A percentile compares a stretch with the other conserved stretches of the same genome.
phyloP scores from a whole-genome alignment of 2,329 filamentous ascomycete species.

The Penicillium paneum region DNA sequence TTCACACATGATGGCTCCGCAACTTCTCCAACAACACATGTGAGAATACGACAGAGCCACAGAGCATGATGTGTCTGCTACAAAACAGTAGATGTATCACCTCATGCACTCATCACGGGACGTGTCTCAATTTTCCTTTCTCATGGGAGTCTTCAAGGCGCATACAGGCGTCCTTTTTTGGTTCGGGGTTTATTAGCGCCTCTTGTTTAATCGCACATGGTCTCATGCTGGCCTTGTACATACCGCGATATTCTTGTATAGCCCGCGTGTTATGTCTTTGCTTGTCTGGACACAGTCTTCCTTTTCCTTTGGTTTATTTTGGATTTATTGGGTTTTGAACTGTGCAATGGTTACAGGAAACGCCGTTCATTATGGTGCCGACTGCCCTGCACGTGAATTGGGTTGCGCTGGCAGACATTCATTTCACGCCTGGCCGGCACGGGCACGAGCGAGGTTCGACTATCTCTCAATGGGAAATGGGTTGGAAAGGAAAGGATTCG shows the following conservation, averaged over 20 bases:
- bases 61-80: background rate
- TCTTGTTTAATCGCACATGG: constrained; percentile 9
- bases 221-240: constrained; percentile 1
- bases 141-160: background rate
- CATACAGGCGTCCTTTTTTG: background rate
- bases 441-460: constrained; percentile 9
- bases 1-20: constrained; percentile 44
- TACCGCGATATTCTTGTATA: constrained; percentile 3
- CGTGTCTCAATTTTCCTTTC: background rate
- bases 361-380: constrained; percentile 18
- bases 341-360: background rate
- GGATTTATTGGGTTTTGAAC: background rate
- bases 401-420: constrained; percentile 6
- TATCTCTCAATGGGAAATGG: constrained; percentile 2
- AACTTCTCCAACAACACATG: constrained; percentile 44
- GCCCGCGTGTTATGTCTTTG: background rate
- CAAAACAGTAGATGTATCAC: background rate
- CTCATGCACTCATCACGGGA: background rate
- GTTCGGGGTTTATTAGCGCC: constrained; percentile 4
- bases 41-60: constrained; percentile 19
- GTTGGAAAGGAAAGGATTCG: constrained; percentile 2
- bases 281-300: background rate
- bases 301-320: background rate
- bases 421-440: constrained; percentile 20
- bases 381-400: constrained; percentile 6